Conservation (phyloP, 2,329 filamentous ascomycete species). For the Fusarium palustre region DNA sequence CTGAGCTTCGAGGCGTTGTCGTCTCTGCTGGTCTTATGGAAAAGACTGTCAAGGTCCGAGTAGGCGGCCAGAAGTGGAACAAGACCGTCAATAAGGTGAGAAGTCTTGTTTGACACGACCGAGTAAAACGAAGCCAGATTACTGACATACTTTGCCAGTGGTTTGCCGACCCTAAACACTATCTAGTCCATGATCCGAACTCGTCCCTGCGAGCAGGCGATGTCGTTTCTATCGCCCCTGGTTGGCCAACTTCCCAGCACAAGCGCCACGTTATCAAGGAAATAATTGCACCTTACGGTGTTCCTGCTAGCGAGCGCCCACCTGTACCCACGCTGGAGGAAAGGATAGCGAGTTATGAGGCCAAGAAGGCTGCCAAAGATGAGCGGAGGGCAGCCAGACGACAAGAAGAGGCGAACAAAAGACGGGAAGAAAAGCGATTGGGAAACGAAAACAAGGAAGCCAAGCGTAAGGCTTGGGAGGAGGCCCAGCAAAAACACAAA, state of each 20-base stretch:
- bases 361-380: conserved; percentile 68
- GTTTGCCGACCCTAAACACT: conserved; percentile 72
- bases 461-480: conserved; percentile 43
- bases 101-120: not conserved
- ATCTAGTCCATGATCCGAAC: conserved; percentile 83
- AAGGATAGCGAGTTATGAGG: conserved; percentile 65
- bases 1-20: conserved; percentile 74
- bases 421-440: conserved; percentile 45
- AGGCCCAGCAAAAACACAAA: conserved; percentile 36
- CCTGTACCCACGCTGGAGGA: conserved; percentile 74
- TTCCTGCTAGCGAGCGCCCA: conserved; percentile 71
- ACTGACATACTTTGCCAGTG: conserved; percentile 50
- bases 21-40: conserved; percentile 82
- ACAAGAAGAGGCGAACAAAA: conserved; percentile 40
- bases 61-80: conserved; percentile 79
- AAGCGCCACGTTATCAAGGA: conserved; percentile 80
- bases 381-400: conserved; percentile 59
- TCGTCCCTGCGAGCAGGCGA: conserved; percentile 79
- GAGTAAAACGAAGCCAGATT: not conserved
- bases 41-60: conserved; percentile 82
- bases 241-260: conserved; percentile 72
- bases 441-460: conserved; percentile 43
- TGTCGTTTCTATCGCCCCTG: conserved; percentile 76
- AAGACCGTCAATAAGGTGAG: conserved; percentile 76
- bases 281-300: conserved; percentile 77